These are phyloP conservation scores for Hanseniaspora valbyensis DNA, from an alignment of 805 yeast species.

Conservation along the genomic window DNA sequence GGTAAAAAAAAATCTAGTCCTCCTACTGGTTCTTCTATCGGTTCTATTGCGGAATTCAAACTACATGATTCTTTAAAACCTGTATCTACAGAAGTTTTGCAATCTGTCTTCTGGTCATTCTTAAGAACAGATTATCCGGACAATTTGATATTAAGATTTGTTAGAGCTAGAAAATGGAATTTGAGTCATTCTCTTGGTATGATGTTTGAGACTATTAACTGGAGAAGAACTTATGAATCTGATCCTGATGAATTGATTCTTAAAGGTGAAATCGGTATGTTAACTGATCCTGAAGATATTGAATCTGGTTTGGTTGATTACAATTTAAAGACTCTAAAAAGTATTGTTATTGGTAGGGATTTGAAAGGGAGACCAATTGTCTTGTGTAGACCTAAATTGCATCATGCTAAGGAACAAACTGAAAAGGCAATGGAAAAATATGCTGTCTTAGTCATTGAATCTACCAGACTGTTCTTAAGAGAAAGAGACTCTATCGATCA, in stretches of 20 bases:
- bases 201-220: constrained; percentile 60
- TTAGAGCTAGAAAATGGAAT: constrained; percentile 82
- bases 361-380: constrained; percentile 67
- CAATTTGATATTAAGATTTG: constrained; percentile 58
- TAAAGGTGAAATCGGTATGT: constrained; percentile 60
- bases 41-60: constrained; percentile 29
- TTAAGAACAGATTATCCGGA: constrained; percentile 74
- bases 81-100: constrained; percentile 41
- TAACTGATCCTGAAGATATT: constrained; percentile 29
- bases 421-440: constrained; percentile 63
- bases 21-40: constrained; percentile 26
- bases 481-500: constrained; percentile 56
- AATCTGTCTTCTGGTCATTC: constrained; percentile 46
- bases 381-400: constrained; percentile 66
- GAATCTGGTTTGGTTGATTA: constrained; percentile 33
- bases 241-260: constrained; percentile 51
- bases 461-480: constrained; percentile 59
- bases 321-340: constrained; percentile 49
- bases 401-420: constrained; percentile 56
- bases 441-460: constrained; percentile 68
- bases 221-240: constrained; percentile 51
- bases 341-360: constrained; percentile 67
- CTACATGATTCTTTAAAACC: constrained; percentile 42
- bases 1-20: constrained; percentile 17
- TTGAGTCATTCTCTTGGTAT: constrained; percentile 55